Base-by-base conservation (phyloP, 106 monocot species). In the Dendrobium catenatum region DNA sequence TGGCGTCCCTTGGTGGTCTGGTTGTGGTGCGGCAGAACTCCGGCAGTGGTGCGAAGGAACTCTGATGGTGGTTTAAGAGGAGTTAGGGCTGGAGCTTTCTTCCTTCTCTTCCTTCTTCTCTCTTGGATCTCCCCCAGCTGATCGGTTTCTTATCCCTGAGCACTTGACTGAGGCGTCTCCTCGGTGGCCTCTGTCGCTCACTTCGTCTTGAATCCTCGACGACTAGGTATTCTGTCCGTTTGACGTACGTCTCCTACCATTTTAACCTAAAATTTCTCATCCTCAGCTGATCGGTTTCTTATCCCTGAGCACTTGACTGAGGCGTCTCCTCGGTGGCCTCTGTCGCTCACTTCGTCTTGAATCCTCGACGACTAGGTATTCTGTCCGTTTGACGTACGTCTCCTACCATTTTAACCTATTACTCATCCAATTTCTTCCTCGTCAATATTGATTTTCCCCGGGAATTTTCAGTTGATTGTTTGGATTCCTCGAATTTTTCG, bases 211-310 rank as follows among this genome's bases (percentile, higher is more conserved):
- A 33, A 33, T 16, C 37, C 37, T 33, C 29, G 37, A 70, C 37
- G 15, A 15, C 70, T 70, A 33, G 29, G 37, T 55, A 13, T 43
- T 17, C 55, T 49, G 7, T 37, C 18, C 55, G 26, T 55, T 55
- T 19, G 43, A 54, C 77, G 77, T 17, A 77, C 77, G 77, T 55
- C 49, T 77, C 77, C 77, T 55, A 17, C 11, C 27, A 17, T 51
- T 55, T 37, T 37, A 70, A n/a, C n/a, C n/a, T n/a, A n/a, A n/a
- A n/a, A n/a, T n/a, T n/a, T n/a, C n/a, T n/a, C n/a, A n/a, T n/a
- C 64, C 9, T 22, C 64, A 9, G 9, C 64, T 26, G 1, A 26
- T 24, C 5, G 5, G 0, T 18, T 17, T n/a, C 64, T 66, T 26
- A 24, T 66, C 64, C 64, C 10, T 1, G n/a, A 26, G 64, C 64